Evolutionary conservation across 345 rosid genomes (phyloP).

Genomic region (Diplotaxis tenuifolia): DNA sequence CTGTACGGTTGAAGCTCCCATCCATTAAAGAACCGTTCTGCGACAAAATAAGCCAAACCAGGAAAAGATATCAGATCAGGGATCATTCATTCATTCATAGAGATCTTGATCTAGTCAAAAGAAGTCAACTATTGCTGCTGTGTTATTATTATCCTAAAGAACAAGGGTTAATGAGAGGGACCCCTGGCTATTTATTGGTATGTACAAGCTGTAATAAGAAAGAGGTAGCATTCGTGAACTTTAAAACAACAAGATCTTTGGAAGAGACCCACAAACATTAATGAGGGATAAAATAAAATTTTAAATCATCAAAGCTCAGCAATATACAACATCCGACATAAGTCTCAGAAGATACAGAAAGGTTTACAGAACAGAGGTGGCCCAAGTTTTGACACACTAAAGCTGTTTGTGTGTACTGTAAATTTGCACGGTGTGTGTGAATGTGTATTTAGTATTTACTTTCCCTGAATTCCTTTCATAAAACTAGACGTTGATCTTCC

Average conservation of each 20-base stretch:
- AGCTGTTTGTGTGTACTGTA: slow-evolving; percentile 27
- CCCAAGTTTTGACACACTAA: slow-evolving; percentile 37
- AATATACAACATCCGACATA: slow-evolving; percentile 31
- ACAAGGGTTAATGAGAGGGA: slow-evolving; percentile 32
- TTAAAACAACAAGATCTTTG: slow-evolving; percentile 12
- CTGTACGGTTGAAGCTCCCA: slow-evolving; percentile 53
- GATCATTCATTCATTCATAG: slow-evolving; percentile 23
- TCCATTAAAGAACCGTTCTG: slow-evolving; percentile 69
- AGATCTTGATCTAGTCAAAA: slow-evolving; percentile 31
- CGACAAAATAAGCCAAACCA: not conserved
- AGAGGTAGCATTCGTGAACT: slow-evolving; percentile 24
- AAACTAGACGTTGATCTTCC: slow-evolving; percentile 28
- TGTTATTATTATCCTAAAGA: slow-evolving; percentile 33
- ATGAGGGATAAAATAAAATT: not conserved
- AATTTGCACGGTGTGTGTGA: slow-evolving; percentile 12
- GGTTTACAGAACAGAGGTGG: slow-evolving; percentile 38
- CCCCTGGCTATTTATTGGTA: slow-evolving; percentile 33
- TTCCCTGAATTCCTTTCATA: slow-evolving; percentile 16
- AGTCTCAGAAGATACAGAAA: slow-evolving; percentile 34
- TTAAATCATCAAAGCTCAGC: slow-evolving; percentile 16
- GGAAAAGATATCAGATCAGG: slow-evolving; percentile 5
- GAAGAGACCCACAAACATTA: slow-evolving; percentile 35
- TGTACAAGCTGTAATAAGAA: slow-evolving; percentile 30
- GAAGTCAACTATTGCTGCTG: slow-evolving; percentile 30
- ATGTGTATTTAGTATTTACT: slow-evolving; percentile 25